phyloP scores from a whole-genome alignment of 306 rosid species.

The Glycine tomentella region DNA sequence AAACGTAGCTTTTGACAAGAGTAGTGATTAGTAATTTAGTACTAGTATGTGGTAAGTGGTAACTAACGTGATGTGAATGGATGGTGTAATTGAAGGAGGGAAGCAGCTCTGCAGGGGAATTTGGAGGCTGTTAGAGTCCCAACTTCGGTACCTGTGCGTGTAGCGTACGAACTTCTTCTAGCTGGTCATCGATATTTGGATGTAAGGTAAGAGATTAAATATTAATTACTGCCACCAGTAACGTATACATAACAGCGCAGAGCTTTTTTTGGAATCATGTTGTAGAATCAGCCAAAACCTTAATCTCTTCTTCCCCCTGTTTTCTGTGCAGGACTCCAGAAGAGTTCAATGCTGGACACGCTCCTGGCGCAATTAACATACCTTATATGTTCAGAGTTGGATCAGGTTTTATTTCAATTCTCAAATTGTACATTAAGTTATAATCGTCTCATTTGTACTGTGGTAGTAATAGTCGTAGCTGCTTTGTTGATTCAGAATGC shows the following conservation, averaged over 20 bases:
- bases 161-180: conserved; percentile 84
- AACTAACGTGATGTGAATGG: neutral
- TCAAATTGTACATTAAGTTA: too few relatives aligned
- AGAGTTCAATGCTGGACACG: conserved; percentile 79
- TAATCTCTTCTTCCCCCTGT: neutral
- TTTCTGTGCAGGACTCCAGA: conserved; percentile 67
- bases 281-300: conserved; percentile 11
- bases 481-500: too few relatives aligned
- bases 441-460: too few relatives aligned
- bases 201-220: conserved; percentile 62
- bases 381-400: conserved; percentile 82
- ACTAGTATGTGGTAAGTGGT: too few relatives aligned
- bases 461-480: too few relatives aligned
- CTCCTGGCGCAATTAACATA: conserved; percentile 74
- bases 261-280: neutral
- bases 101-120: conserved; percentile 56
- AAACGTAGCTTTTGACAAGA: neutral
- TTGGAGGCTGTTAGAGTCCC: conserved; percentile 65
- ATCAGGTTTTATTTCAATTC: conserved; percentile 63
- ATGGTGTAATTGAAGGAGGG: conserved; percentile 47
- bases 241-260: too few relatives aligned
- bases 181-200: conserved; percentile 93
- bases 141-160: conserved; percentile 86
- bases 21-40: neutral
- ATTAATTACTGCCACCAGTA: too few relatives aligned